phyloP scores from a whole-genome alignment of 2,329 filamentous ascomycete species.

The Curvularia sp. region DNA sequence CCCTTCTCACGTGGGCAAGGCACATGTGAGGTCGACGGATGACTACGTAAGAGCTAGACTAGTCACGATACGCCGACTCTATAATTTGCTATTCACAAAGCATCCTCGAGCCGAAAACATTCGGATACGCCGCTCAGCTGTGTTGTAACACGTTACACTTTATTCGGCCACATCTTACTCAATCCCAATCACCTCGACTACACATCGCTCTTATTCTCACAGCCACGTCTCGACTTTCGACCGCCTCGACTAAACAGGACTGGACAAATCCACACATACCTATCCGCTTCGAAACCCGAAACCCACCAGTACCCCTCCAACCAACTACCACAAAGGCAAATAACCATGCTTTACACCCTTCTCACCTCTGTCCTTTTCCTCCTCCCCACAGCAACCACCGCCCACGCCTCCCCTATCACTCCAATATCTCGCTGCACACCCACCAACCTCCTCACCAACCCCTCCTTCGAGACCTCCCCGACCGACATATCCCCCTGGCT shows the following conservation, averaged over 20 bases:
- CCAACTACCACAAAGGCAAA: background rate
- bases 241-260: background rate
- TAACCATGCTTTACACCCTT: background rate
- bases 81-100: background rate
- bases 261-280: background rate
- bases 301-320: background rate
- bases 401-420: background rate
- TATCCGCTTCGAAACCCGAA: background rate
- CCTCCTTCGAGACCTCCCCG: constrained; percentile 25
- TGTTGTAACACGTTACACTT: background rate
- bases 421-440: background rate
- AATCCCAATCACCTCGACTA: background rate
- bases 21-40: background rate
- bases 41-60: background rate
- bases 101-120: background rate
- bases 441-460: constrained; percentile 27
- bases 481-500: constrained; percentile 20
- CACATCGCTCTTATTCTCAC: background rate
- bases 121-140: background rate
- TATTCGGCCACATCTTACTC: background rate
- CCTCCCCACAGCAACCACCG: constrained; percentile 4
- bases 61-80: background rate
- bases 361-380: background rate
- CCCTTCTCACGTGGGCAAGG: background rate
- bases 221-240: background rate